phyloP scores from a whole-genome alignment of 345 rosid species.

The Ricinus communis region DNA sequence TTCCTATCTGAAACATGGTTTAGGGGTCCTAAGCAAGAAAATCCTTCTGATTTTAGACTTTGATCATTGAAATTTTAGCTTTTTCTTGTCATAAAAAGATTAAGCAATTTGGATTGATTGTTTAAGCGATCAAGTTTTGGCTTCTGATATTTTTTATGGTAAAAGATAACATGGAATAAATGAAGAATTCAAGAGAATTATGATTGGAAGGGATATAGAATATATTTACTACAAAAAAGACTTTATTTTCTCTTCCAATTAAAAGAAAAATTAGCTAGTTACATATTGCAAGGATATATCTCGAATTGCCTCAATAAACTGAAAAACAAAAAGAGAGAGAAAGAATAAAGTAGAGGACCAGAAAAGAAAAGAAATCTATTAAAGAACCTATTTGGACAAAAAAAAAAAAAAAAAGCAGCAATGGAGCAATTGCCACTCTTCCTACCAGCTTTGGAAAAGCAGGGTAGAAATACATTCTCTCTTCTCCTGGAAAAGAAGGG shows the following conservation, averaged over 20 bases:
- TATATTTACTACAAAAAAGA: neutral
- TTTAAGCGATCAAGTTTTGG: too few species aligned
- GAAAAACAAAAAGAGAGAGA: neutral
- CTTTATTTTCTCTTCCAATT: neutral
- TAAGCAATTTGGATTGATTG: too few species aligned
- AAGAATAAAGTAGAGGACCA: neutral
- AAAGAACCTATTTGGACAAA: neutral
- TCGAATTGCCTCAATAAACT: neutral
- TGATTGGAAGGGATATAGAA: too few species aligned
- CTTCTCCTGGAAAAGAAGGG: neutral
- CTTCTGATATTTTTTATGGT: too few species aligned
- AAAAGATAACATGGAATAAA: too few species aligned
- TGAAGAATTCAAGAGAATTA: too few species aligned
- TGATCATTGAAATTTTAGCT: too few species aligned
- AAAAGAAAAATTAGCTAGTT: neutral
- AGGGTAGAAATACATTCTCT: neutral
- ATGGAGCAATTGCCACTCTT: too few species aligned
- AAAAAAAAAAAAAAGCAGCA: too few species aligned
- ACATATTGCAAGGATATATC: constrained; percentile 1
- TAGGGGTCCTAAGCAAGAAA: too few species aligned
- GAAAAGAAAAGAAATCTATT: neutral
- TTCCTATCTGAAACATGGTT: too few species aligned
- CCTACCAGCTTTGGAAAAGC: neutral
- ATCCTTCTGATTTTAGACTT: neutral
- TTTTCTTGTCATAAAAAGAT: too few species aligned